Conservation (phyloP, 176 grass and related monocot species). For the Aegilops tauschii region DNA sequence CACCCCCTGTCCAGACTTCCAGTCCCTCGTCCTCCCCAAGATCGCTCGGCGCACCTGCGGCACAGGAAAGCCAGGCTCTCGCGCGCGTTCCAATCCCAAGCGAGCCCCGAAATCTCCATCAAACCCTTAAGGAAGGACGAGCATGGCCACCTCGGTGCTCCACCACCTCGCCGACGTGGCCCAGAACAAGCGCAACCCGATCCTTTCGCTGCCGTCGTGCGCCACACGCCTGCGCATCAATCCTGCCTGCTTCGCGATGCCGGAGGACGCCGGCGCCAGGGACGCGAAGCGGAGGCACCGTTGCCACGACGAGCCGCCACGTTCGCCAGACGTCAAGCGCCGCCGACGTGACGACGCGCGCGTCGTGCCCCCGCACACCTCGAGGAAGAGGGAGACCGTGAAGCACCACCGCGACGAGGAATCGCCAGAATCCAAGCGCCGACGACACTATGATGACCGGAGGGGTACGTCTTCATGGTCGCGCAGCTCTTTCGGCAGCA, state of each 20-base stretch:
- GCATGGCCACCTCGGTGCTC: background rate
- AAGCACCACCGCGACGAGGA: background rate
- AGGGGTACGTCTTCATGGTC: background rate
- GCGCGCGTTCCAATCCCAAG: too few relatives aligned
- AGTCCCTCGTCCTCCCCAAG: too few relatives aligned
- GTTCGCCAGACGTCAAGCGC: background rate
- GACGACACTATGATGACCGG: background rate
- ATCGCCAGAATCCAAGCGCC: background rate
- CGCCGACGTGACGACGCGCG: background rate
- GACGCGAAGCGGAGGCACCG: background rate
- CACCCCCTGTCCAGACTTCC: background rate
- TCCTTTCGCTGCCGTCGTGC: too few relatives aligned
- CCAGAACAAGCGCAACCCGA: background rate
- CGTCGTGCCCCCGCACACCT: background rate
- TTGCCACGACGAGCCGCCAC: background rate
- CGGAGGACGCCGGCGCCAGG: background rate
- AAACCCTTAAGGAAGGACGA: background rate
- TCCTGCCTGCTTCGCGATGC: background rate
- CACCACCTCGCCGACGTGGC: background rate
- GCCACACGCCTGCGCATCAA: background rate
- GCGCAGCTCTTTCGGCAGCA: background rate
- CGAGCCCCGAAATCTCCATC: background rate
- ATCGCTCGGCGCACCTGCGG: too few relatives aligned
- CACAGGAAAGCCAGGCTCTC: too few relatives aligned
- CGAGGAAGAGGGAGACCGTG: background rate